Percentiles rank a stretch among this genome's conserved stretches.
Conservation (phyloP, 2,329 filamentous ascomycete species). For the Cladorrhinum sp. region DNA sequence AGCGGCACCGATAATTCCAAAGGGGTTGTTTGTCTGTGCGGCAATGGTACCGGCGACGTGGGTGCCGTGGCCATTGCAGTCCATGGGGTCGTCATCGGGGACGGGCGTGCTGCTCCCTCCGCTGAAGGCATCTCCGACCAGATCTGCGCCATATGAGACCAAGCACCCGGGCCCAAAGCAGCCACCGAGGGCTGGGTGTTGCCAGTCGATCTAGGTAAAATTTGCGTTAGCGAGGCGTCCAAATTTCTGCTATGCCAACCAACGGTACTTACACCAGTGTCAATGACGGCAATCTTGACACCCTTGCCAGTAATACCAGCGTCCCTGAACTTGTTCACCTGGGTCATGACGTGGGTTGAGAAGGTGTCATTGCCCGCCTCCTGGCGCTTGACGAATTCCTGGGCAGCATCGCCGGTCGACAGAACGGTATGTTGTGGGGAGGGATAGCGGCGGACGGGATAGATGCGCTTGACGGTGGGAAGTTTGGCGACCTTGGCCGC, state of each 20-base stretch:
- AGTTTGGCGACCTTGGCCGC: conserved; percentile 41
- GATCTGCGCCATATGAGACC: conserved; percentile 55
- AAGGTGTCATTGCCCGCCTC: conserved; percentile 38
- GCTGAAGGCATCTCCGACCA: conserved; percentile 54
- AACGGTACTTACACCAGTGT: conserved; percentile 48
- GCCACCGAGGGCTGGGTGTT: conserved; percentile 60
- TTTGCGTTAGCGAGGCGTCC: conserved; percentile 17
- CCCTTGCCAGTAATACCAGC: conserved; percentile 49
- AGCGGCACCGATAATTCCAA: conserved; percentile 56
- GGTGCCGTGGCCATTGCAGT: conserved; percentile 57
- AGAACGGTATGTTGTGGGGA: conserved; percentile 45
- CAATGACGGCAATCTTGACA: conserved; percentile 52
- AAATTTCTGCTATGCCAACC: background rate
- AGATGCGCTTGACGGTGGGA: conserved; percentile 47
- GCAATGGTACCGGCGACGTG: conserved; percentile 63
- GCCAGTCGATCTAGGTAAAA: conserved; percentile 52
- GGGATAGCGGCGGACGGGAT: conserved; percentile 45
- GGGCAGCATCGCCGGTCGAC: conserved; percentile 39
- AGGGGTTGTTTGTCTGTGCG: conserved; percentile 51
- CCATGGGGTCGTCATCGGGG: conserved; percentile 52
- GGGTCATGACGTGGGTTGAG: conserved; percentile 54
- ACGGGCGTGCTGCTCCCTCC: conserved; percentile 37
- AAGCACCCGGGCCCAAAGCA: conserved; percentile 60
- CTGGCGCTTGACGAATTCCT: conserved; percentile 33
- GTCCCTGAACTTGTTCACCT: conserved; percentile 51